Base-by-base conservation (phyloP, 1,284 basidiomycete species). In the Ceratobasidium sp. region DNA sequence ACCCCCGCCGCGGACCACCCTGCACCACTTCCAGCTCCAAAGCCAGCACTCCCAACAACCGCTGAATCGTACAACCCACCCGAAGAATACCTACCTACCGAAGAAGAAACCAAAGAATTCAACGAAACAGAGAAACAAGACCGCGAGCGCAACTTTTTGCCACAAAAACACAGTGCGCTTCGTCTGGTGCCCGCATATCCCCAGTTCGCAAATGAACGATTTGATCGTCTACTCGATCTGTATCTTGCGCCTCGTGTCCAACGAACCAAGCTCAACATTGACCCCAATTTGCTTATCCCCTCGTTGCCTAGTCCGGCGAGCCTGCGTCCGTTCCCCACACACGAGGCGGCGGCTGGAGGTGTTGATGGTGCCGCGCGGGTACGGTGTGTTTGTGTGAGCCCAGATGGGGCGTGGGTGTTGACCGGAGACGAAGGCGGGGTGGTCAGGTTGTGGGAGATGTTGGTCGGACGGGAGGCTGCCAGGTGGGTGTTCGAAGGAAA, bases 21-120 rank as follows among this genome's bases (percentile, higher is more conserved):
- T 2, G 90, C 93, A 2, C 94, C 96, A 34, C 90, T 96, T 78
- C 93, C 97, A 23, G 96, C 97, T 6, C 97, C 97, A 2, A 98
- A 98, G 82, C 88, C 91, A 3, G 86, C 89, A 30, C 88, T 97
- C 0, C 97, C 97, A 1, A 92, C 90, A 12, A 93, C 98, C 76
- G 89, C 91, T 43, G 96, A 99, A 82, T 98, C 96, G 0, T 99
- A 99, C 82, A 99, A 99, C 79, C 97, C 97, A 28, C 97, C 97
- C 2, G 94, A 91, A 78, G 97, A 99, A 83, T 98, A 99, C 80
- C 86, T 99, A 2, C 95, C 94, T n/a, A 92, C 92, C 14, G 89
- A 91, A 70, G 87, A 90, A 76, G 97, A 98, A 81, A 88, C 87
- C 71, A 87, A 89, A 76, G 88, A 90, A 78, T 98, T 94, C 93